These are phyloP conservation scores for Mycena chlorophos DNA, from an alignment of 768 basidiomycete species.

Conservation along the genomic window DNA sequence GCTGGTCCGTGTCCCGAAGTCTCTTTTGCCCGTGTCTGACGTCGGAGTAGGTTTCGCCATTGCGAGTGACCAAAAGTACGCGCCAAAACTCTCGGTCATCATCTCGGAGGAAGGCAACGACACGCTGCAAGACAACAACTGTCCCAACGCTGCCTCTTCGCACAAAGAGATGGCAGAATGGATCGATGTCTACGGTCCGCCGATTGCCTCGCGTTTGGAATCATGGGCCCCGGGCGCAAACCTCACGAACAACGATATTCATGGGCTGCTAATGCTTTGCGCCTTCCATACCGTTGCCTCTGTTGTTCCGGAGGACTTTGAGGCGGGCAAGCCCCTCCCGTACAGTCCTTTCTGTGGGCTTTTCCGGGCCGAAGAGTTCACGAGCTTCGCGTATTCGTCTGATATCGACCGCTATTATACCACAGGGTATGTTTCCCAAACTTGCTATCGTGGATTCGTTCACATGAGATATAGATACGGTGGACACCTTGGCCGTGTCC, in stretches of 20 bases:
- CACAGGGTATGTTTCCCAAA: constrained; percentile 54
- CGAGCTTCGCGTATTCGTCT: constrained; percentile 63
- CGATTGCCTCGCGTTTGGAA: constrained; percentile 62
- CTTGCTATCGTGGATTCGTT: neutral
- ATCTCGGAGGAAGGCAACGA: constrained; percentile 58
- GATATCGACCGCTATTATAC: constrained; percentile 80
- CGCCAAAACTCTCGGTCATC: constrained; percentile 54
- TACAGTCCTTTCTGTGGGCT: constrained; percentile 70
- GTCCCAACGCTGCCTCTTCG: constrained; percentile 52
- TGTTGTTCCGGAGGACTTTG: constrained; percentile 5
- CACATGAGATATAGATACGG: constrained; percentile 61
- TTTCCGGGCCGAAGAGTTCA: constrained; percentile 65
- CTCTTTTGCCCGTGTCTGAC: neutral
- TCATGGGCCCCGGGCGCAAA: constrained; percentile 59
- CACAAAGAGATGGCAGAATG: constrained; percentile 49
- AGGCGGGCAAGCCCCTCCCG: constrained; percentile 28
- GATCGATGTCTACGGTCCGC: constrained; percentile 53
- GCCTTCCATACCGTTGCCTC: constrained; percentile 68
- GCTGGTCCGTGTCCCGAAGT: constrained; percentile 41
- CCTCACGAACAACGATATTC: constrained; percentile 53
- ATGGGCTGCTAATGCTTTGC: constrained; percentile 69
- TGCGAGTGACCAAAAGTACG: constrained; percentile 46
- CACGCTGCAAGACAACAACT: constrained; percentile 67
- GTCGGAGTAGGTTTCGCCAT: constrained; percentile 53
- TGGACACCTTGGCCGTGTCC: constrained; percentile 66